Base-by-base conservation (phyloP, 2,329 filamentous ascomycete species). In the Escovopsis sp. region DNA sequence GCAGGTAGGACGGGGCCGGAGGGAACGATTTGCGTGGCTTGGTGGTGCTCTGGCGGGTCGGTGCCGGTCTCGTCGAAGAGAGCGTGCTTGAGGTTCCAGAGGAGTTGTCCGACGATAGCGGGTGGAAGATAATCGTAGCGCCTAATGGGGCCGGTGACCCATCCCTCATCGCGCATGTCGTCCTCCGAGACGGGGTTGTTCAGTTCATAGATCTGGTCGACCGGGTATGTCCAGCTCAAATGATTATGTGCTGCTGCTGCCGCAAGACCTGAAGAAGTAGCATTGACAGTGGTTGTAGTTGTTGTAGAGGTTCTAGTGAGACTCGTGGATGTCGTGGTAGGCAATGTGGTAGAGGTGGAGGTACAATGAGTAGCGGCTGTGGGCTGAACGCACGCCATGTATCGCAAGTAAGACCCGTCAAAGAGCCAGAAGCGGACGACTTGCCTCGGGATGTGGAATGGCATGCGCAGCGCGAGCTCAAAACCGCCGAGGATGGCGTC, bases 351-450 rank as follows among this genome's bases (percentile, higher is more conserved):
- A n/a, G n/a, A n/a, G n/a, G n/a, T n/a, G n/a, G n/a, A n/a, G n/a
- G n/a, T n/a, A n/a, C n/a, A n/a, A n/a, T n/a, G 0, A 33, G 40
- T 10, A 41, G 34, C 62, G 68, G 1, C 63, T 63, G n/a, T 63
- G 63, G 0, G 63, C 56, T 1, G 56, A 49, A 77, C 61, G 10
- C 61, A 61, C 12, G 70, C 72, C 63, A 79, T 73, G 46, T 77
- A 76, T 35, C 58, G 65, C 8, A 79, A 51, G 37, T 66, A 53
- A 61, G 67, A 23, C 47, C 54, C 13, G 58, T 70, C 60, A 43
- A 76, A 74, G 13, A 79, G 58, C 76, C 76, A 80, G 44, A 77
- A 61, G n/a, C 75, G 70, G 14, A 53, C 58, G 5, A 76, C 68
- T 13, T 63, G 58, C 3, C 56, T 48, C 2, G 72, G 70, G 16